These are phyloP conservation scores for Komagataella phaffii DNA, from an alignment of 805 yeast genomes.

Conservation along the genomic window DNA sequence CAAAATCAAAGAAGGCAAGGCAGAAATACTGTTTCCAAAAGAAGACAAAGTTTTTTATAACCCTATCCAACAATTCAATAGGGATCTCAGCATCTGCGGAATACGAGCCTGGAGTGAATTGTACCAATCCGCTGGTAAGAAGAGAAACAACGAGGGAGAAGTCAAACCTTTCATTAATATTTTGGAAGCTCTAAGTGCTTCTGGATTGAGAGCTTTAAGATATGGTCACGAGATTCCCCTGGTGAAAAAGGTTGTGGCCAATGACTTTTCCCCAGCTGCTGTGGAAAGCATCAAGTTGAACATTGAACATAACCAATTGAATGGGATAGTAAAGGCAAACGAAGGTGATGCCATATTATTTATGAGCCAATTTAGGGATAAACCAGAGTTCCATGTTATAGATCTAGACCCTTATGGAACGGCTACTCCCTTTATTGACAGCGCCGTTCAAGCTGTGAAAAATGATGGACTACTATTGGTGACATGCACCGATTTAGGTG, in stretches of 20 bases:
- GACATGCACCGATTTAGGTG: constrained; percentile 94
- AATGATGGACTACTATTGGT: constrained; percentile 80
- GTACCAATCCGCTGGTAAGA: constrained; percentile 21
- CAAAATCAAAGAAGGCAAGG: constrained; percentile 60
- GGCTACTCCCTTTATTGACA: constrained; percentile 89
- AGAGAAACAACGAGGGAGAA: constrained; percentile 3
- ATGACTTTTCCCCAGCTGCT: constrained; percentile 79
- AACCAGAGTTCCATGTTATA: constrained; percentile 59
- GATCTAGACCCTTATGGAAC: constrained; percentile 98
- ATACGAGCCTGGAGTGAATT: constrained; percentile 78
- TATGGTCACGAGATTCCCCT: constrained; percentile 85
- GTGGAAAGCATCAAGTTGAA: constrained; percentile 69
- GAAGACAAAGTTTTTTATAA: constrained; percentile 73
- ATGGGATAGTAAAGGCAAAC: constrained; percentile 45
- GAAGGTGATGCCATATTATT: constrained; percentile 84
- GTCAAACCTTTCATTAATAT: constrained; percentile 43
- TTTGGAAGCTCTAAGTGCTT: constrained; percentile 86
- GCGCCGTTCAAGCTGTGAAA: constrained; percentile 73
- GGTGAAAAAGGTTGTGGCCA: constrained; percentile 67
- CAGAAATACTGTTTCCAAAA: constrained; percentile 71
- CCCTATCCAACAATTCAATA: constrained; percentile 92
- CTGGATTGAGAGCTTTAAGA: constrained; percentile 88
- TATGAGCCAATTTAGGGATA: constrained; percentile 37
- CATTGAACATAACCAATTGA: constrained; percentile 50
- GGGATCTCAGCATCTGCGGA: constrained; percentile 78